Conservation (phyloP, 768 basidiomycete species). For the Xerocomus potaroensis region DNA sequence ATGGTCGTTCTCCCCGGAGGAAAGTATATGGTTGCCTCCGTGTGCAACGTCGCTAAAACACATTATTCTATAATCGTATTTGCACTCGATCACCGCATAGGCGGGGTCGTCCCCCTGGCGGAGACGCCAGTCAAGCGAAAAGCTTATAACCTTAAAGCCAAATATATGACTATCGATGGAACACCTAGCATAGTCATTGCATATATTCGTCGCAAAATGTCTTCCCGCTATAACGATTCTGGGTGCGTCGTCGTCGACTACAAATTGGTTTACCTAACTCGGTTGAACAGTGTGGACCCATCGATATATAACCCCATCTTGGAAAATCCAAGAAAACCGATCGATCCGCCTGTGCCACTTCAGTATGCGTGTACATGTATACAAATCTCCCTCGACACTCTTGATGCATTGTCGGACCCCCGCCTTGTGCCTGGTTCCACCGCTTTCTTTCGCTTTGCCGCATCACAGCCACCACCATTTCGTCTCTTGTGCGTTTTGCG, state of each 20-base stretch:
- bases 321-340: slow-evolving; percentile 32
- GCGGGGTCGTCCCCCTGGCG: slow-evolving; percentile 43
- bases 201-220: slow-evolving; percentile 40
- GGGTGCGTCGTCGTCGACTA: slow-evolving; percentile 5
- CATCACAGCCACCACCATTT: slow-evolving; percentile 38
- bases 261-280: slow-evolving; percentile 8
- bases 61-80: slow-evolving; percentile 52
- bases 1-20: slow-evolving; percentile 64
- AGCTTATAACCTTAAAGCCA: slow-evolving; percentile 56
- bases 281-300: slow-evolving; percentile 25
- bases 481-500: slow-evolving; percentile 35
- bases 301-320: slow-evolving; percentile 29
- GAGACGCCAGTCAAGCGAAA: slow-evolving; percentile 45
- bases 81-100: slow-evolving; percentile 48
- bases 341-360: slow-evolving; percentile 42
- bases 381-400: slow-evolving; percentile 36
- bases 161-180: slow-evolving; percentile 48
- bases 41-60: slow-evolving; percentile 39
- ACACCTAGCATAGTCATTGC: slow-evolving; percentile 53
- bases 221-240: slow-evolving; percentile 12
- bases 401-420: slow-evolving; percentile 45
- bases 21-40: slow-evolving; percentile 62
- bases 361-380: slow-evolving; percentile 44
- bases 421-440: slow-evolving; percentile 34
- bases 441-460: slow-evolving; percentile 35